These are phyloP conservation scores for Rhexocercosporidium sp. DNA, from an alignment of 2,329 filamentous ascomycete genomes.

Conservation along the genomic window DNA sequence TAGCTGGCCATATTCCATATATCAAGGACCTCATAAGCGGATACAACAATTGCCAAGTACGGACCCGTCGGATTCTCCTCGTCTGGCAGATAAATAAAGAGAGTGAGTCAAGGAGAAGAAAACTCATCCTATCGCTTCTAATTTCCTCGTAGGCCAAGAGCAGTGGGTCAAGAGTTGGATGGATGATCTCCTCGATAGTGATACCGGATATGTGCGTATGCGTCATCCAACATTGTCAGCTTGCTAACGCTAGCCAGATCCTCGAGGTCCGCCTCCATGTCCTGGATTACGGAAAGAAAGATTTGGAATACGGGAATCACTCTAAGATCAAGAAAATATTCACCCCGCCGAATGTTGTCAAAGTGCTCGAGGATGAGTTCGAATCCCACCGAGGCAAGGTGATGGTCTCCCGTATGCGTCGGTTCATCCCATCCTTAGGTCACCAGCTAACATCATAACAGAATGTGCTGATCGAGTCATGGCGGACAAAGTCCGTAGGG, in stretches of 20 bases:
- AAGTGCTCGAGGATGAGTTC: constrained; percentile 18
- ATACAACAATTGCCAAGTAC: constrained; percentile 29
- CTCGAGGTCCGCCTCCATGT: background rate
- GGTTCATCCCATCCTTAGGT: background rate
- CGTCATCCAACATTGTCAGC: background rate
- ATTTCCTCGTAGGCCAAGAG: constrained; percentile 19
- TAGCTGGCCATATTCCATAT: constrained; percentile 27
- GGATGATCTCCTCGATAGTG: background rate
- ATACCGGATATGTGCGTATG: background rate
- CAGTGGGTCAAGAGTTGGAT: constrained; percentile 14
- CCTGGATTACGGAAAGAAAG: too few relatives aligned
- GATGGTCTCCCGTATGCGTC: constrained; percentile 23
- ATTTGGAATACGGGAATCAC: too few relatives aligned
- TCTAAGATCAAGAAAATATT: too few relatives aligned
- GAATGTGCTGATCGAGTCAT: constrained; percentile 18
- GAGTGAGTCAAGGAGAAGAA: constrained; percentile 17
- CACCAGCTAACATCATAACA: constrained; percentile 13
- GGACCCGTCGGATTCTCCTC: constrained; percentile 23
- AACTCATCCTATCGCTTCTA: background rate
- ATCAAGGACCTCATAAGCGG: constrained; percentile 28
- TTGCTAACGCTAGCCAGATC: background rate
- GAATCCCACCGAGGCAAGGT: constrained; percentile 17
- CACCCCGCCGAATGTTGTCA: constrained; percentile 14
- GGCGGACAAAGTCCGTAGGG: constrained; percentile 10
- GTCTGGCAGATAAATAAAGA: constrained; percentile 26